phyloP scores from a whole-genome alignment of 2,329 filamentous ascomycete species.

The Zymoseptoria crescenta region DNA sequence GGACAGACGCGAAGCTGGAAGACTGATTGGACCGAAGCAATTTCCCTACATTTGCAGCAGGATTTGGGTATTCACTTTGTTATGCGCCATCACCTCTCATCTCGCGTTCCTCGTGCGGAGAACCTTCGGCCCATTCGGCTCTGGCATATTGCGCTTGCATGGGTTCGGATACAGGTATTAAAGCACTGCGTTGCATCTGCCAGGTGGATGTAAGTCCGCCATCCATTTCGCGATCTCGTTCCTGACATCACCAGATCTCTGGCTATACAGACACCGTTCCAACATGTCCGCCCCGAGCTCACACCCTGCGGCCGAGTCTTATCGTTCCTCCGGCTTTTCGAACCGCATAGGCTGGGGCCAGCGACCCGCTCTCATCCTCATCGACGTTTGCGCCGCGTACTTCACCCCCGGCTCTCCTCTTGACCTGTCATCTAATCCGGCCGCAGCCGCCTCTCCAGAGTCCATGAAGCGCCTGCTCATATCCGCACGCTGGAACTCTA shows the following conservation, averaged over 20 bases:
- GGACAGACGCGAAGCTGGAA: neutral
- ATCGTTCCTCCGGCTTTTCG: constrained; percentile 15
- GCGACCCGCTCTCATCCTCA: constrained; percentile 18
- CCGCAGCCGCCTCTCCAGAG: constrained; percentile 12
- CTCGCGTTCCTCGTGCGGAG: neutral
- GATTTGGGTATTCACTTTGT: neutral
- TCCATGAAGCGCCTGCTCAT: constrained; percentile 14
- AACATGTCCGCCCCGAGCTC: constrained; percentile 4
- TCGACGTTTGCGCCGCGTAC: constrained; percentile 23
- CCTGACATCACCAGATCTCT: no score
- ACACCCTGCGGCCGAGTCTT: constrained; percentile 7
- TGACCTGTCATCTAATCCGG: constrained; percentile 14
- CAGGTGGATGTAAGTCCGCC: no score
- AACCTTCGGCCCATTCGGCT: neutral
- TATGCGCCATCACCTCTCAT: neutral
- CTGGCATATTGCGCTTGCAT: constrained; percentile 10
- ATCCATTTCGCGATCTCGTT: no score
- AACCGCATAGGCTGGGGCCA: constrained; percentile 21
- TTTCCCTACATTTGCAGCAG: neutral
- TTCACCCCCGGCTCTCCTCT: constrained; percentile 20
- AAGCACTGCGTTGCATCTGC: neutral
- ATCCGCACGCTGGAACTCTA: no score
- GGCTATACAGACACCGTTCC: neutral
- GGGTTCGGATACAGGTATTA: neutral
- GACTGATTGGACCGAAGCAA: neutral